Evolutionary conservation across 352 stramenopile genomes (phyloP).

Genomic region (Nothophytophthora sp.): DNA sequence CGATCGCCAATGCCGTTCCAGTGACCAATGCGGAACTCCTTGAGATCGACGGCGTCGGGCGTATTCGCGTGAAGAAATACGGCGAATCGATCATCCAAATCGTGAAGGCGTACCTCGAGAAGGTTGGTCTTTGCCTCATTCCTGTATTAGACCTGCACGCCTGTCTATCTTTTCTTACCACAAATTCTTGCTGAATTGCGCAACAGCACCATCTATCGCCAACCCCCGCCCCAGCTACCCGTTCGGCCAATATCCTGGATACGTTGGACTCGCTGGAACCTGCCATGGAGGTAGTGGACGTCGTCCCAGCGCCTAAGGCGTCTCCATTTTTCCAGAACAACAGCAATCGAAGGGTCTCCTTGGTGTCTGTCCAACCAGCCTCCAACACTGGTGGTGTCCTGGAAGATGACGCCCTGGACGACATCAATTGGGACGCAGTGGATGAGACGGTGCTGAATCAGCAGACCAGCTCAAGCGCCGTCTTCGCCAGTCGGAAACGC

Average conservation of each 20-base stretch:
- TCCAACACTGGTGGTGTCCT: constrained; percentile 3
- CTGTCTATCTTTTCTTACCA: not conserved
- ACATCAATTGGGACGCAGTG: constrained; percentile 62
- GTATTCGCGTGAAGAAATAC: constrained; percentile 87
- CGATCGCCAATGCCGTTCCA: constrained; percentile 80
- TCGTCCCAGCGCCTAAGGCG: constrained; percentile 17
- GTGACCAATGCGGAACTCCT: constrained; percentile 75
- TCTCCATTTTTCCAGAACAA: constrained; percentile 61
- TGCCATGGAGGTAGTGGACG: constrained; percentile 22
- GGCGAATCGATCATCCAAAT: constrained; percentile 84
- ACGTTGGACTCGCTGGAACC: constrained; percentile 31
- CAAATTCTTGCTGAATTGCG: not conserved
- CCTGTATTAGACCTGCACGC: not conserved
- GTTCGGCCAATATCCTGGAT: constrained; percentile 23
- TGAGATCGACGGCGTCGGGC: constrained; percentile 81
- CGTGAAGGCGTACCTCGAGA: constrained; percentile 75
- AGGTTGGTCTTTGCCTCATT: constrained; percentile 33
- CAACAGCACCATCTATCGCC: constrained; percentile 68
- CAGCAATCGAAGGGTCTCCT: constrained; percentile 8
- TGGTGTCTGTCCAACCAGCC: constrained; percentile 8
- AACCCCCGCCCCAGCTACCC: constrained; percentile 19
- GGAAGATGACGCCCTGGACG: constrained; percentile 51
- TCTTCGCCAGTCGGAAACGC: constrained; percentile 21
- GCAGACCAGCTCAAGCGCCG: constrained; percentile 24
- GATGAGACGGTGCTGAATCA: constrained; percentile 49